These are phyloP conservation scores for Aspergillus sclerotiicarbonarius DNA, from an alignment of 495 filamentous ascomycete species.

Conservation along the genomic window DNA sequence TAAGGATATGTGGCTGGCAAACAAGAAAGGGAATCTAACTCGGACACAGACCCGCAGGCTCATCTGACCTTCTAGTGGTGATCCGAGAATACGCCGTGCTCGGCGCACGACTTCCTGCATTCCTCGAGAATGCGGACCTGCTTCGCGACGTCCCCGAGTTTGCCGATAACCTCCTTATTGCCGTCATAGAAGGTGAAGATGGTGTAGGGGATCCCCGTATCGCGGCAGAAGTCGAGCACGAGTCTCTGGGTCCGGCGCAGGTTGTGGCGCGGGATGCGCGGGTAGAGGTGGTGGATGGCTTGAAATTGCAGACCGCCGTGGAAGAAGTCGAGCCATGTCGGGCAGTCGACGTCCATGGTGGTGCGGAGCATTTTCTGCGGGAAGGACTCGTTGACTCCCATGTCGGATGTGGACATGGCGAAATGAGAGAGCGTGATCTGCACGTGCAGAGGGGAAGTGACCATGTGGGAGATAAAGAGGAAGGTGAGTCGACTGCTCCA, in stretches of 20 bases:
- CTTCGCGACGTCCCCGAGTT: conserved; percentile 79
- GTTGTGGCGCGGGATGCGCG: conserved; percentile 93
- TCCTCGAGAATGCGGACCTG: conserved; percentile 85
- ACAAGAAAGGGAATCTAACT: background rate
- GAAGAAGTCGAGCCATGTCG: conserved; percentile 92
- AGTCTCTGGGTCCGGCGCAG: conserved; percentile 77
- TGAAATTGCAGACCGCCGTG: conserved; percentile 97
- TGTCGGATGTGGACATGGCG: conserved; percentile 91
- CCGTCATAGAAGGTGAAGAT: conserved; percentile 92
- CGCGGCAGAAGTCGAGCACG: conserved; percentile 84
- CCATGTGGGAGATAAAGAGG: conserved; percentile 81
- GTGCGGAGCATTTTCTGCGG: conserved; percentile 96
- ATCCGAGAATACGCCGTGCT: conserved; percentile 38
- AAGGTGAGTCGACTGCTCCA: conserved; percentile 69
- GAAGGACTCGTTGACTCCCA: conserved; percentile 85
- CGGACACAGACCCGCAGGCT: too few species aligned
- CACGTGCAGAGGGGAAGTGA: conserved; percentile 84
- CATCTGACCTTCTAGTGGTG: conserved; percentile 24
- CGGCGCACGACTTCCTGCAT: conserved; percentile 66
- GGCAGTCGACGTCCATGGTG: conserved; percentile 97
- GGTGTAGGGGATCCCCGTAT: conserved; percentile 91
- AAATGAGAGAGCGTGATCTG: conserved; percentile 98
- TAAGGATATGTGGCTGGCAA: background rate
- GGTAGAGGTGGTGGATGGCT: conserved; percentile 91
- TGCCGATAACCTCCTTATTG: conserved; percentile 82